Evolutionary conservation across 805 yeast species (phyloP).

Genomic region (Suhomyces canberraensis): DNA sequence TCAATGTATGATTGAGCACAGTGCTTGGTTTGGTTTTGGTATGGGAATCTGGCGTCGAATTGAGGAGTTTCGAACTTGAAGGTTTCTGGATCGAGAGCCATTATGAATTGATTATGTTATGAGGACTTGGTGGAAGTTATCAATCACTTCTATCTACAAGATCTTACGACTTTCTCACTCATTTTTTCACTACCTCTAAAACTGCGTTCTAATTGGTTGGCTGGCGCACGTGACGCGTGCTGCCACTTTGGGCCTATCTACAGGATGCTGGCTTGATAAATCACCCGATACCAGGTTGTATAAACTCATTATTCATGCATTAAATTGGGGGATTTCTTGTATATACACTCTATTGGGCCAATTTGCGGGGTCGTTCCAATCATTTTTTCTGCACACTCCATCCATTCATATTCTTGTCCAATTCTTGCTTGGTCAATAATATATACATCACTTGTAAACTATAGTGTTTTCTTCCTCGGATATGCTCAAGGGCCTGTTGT

Average conservation of each 20-base stretch:
- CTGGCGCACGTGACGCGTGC: constrained; percentile 2
- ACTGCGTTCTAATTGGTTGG: constrained; percentile 9
- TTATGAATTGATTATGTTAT: constrained; percentile 4
- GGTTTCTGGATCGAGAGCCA: constrained; percentile 27
- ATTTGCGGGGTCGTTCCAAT: too few species aligned
- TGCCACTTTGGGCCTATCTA: neutral
- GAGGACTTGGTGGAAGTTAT: constrained; percentile 1
- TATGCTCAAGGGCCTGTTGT: constrained; percentile 9
- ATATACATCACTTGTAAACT: constrained; percentile 18
- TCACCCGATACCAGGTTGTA: neutral
- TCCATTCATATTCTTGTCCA: constrained; percentile 5
- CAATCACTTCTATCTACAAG: constrained; percentile 4
- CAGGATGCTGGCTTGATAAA: neutral
- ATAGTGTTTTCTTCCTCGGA: constrained; percentile 21
- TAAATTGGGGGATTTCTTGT: too few species aligned
- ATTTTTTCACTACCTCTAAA: constrained; percentile 7
- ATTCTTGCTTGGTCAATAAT: constrained; percentile 9
- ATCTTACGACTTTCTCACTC: constrained; percentile 11
- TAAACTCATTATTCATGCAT: too few species aligned
- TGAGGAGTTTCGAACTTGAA: constrained; percentile 35
- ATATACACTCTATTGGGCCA: too few species aligned
- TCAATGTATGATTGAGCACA: constrained; percentile 98
- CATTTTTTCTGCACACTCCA: constrained; percentile 14
- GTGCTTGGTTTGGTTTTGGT: constrained; percentile 96
- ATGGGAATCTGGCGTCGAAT: constrained; percentile 95